Conservation (phyloP, 2,329 filamentous ascomycete species). For the Aspergillus versicolor region DNA sequence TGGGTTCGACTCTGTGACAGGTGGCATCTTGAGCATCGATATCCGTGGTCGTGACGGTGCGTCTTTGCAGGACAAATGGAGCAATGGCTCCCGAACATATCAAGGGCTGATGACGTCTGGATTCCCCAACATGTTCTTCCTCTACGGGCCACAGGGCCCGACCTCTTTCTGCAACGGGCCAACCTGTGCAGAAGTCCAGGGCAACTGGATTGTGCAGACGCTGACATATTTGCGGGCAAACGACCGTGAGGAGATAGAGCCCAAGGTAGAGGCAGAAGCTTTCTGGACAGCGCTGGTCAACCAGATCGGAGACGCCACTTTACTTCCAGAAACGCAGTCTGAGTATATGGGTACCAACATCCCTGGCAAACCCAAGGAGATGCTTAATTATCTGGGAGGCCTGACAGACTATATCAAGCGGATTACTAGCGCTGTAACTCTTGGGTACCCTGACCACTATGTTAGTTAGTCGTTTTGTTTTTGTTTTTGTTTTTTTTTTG, state of each 20-base stretch:
- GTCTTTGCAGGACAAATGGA: slow-evolving; percentile 14
- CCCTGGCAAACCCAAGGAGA: background rate
- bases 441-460: background rate
- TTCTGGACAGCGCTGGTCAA: slow-evolving; percentile 54
- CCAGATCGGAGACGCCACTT: slow-evolving; percentile 43
- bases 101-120: slow-evolving; percentile 42
- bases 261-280: slow-evolving; percentile 46
- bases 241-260: slow-evolving; percentile 53
- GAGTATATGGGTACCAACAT: background rate
- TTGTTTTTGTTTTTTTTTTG: too few species aligned
- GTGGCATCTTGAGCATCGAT: background rate
- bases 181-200: slow-evolving; percentile 54
- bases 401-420: background rate
- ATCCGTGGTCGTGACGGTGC: background rate
- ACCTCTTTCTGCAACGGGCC: slow-evolving; percentile 59
- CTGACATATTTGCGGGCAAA: slow-evolving; percentile 51
- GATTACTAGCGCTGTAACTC: background rate
- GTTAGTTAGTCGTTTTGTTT: too few species aligned
- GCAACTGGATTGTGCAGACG: slow-evolving; percentile 54
- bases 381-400: background rate
- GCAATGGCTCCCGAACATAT: slow-evolving; percentile 32
- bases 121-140: slow-evolving; percentile 53
- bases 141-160: slow-evolving; percentile 58
- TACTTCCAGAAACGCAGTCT: background rate
- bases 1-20: background rate